Percentiles rank a stretch among this genome's conserved stretches.
These are phyloP conservation scores for Colletotrichum abscissum DNA, from an alignment of 2,329 filamentous ascomycete genomes.

Conservation along the genomic window DNA sequence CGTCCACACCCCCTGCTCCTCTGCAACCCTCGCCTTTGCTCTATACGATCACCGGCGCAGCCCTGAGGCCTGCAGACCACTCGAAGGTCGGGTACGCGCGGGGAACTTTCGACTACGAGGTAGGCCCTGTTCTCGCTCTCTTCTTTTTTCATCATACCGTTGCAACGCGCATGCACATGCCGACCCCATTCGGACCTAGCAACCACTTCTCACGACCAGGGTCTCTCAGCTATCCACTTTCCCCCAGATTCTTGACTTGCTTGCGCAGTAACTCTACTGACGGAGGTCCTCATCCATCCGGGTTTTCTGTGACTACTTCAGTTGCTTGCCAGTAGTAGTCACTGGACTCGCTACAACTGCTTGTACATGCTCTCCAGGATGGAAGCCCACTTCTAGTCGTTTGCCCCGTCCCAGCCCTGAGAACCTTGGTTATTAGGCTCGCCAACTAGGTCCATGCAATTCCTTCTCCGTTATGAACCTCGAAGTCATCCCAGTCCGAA, in stretches of 20 bases:
- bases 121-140: not conserved
- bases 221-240: not conserved
- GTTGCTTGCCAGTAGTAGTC: not conserved
- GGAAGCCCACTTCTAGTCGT: not conserved
- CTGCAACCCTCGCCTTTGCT: slow-evolving; percentile 13
- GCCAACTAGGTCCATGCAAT: slow-evolving; percentile 18
- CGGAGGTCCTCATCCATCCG: not conserved
- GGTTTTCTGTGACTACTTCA: not conserved
- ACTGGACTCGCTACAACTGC: not conserved
- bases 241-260: slow-evolving; percentile 5
- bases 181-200: not conserved
- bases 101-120: not conserved
- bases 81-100: slow-evolving; percentile 4
- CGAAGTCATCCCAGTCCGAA: not conserved
- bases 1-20: slow-evolving; percentile 8
- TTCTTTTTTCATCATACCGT: slow-evolving; percentile 28
- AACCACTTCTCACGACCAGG: not conserved
- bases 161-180: slow-evolving; percentile 9
- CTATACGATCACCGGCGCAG: not conserved
- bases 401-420: not conserved
- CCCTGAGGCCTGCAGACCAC: slow-evolving; percentile 4
- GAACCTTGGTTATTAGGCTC: not conserved
- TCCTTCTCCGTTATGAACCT: slow-evolving; percentile 8
- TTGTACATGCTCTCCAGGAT: not conserved
- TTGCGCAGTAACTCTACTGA: not conserved